These are phyloP conservation scores for Rhodotorula paludigena DNA, from an alignment of 768 basidiomycete genomes.

Conservation along the genomic window DNA sequence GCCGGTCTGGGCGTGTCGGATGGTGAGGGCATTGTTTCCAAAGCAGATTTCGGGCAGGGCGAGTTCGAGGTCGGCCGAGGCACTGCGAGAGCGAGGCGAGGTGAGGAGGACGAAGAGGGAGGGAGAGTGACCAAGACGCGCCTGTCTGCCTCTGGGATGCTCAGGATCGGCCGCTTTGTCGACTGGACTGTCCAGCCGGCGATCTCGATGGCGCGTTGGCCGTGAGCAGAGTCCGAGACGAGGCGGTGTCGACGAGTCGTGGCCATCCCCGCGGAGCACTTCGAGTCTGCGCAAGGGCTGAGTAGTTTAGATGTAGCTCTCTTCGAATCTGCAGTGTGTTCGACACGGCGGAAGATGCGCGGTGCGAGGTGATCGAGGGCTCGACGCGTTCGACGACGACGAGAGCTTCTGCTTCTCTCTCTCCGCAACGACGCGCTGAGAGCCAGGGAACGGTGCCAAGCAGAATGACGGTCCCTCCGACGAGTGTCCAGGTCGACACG, in stretches of 20 bases:
- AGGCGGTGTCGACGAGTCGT: conserved; percentile 9
- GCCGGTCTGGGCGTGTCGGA: conserved; percentile 62
- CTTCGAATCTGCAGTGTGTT: not conserved
- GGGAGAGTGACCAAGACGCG: too few relatives aligned
- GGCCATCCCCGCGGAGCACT: too few relatives aligned
- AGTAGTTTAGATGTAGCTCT: too few relatives aligned
- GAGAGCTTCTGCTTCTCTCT: too few relatives aligned
- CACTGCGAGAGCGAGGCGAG: conserved; percentile 37
- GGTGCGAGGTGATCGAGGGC: too few relatives aligned
- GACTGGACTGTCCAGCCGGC: conserved; percentile 66
- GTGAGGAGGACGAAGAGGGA: not conserved
- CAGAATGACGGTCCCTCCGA: conserved; percentile 27
- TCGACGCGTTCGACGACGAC: too few relatives aligned
- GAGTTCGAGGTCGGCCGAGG: conserved; percentile 54
- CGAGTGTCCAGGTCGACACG: conserved; percentile 63
- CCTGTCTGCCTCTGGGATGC: conserved; percentile 30
- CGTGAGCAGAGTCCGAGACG: not conserved
- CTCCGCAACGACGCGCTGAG: too few relatives aligned
- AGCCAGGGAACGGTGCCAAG: too few relatives aligned
- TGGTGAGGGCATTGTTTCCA: conserved; percentile 68
- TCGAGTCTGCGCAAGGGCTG: too few relatives aligned
- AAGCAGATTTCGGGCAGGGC: conserved; percentile 97
- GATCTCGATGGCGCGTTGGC: conserved; percentile 62
- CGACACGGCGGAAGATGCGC: too few relatives aligned
- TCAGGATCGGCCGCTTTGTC: conserved; percentile 71